Evolutionary conservation across 345 rosid species (phyloP).

Genomic region (Corymbia maculata): DNA sequence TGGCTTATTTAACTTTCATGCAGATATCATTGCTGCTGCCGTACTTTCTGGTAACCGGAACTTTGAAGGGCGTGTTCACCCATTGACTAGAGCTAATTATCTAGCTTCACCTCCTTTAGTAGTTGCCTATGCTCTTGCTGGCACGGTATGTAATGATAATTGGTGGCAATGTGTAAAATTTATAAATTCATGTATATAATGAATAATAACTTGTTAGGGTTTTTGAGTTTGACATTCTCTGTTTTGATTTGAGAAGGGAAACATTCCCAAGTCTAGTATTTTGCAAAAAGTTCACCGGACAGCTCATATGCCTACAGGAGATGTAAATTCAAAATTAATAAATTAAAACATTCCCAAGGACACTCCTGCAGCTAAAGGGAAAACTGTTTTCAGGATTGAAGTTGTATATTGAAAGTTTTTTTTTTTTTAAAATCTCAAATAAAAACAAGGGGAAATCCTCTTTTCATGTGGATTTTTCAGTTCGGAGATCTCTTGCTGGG

Average conservation of each 20-base stretch:
- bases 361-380: neutral
- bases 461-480: neutral
- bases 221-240: neutral
- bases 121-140: constrained; percentile 98
- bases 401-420: neutral
- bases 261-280: neutral
- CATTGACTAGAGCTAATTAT: constrained; percentile 96
- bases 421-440: neutral
- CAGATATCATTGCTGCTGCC: constrained; percentile 92
- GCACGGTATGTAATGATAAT: constrained; percentile 51
- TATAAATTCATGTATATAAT: neutral
- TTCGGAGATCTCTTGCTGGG: neutral
- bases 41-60: constrained; percentile 97
- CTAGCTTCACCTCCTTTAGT: constrained; percentile 99
- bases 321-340: no score
- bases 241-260: neutral
- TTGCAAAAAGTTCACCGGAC: neutral
- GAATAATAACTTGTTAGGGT: neutral
- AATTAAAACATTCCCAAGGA: neutral
- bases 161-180: neutral
- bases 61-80: constrained; percentile 97
- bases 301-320: no score
- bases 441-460: neutral
- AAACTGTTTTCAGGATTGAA: neutral
- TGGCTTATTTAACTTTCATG: neutral